Base-by-base conservation (phyloP, 768 basidiomycete genomes). In the Glaciozyma martinii region DNA sequence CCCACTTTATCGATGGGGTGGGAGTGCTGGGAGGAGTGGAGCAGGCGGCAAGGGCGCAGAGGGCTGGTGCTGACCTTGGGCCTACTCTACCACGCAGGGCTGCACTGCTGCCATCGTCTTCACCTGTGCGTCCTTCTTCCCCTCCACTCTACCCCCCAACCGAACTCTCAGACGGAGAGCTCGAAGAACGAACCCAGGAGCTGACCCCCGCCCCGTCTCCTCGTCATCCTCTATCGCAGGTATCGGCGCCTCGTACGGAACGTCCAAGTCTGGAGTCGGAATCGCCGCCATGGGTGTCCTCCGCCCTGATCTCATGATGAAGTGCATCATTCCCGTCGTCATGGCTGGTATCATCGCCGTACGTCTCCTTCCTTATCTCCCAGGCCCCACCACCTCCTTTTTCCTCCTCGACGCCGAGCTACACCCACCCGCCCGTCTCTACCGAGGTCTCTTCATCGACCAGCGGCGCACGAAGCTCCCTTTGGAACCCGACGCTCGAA, bases 331-430 rank as follows among this genome's bases (percentile, higher is more conserved):
- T 59, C 93, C 93, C 54, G 92, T 97, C 77, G 88, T 99, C 79
- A 97, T 98, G 94, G 94, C 94, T 82, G 94, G 94, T 91, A 98
- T 98, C 81, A 95, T 98, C 80, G 94, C 89, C 77, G 94, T 98
- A 72, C 25, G 32, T 30, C 5, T 32, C 33, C 19, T 46, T n/a
- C 49, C 50, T 23, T 37, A 19, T 27, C 53, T 30, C 40, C 21
- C 7, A 30, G n/a, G 50, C n/a, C 23, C 1, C n/a, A 3, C 21
- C 16, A 7, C 2, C 37, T 8, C 37, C 37, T 13, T 40, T 13
- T 47, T 21, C 25, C 16, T 1, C 50, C 50, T 15, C 12, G 37
- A 2, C 37, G 37, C 15, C 37, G 37, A 40, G 37, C 5, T 13
- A 13, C 5, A 13, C 7, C 42, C 10, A 43, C 18, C 42, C 42